Evolutionary conservation across 2,329 filamentous ascomycete species (phyloP).

Genomic region (Byssoonygena ceratinophila): DNA sequence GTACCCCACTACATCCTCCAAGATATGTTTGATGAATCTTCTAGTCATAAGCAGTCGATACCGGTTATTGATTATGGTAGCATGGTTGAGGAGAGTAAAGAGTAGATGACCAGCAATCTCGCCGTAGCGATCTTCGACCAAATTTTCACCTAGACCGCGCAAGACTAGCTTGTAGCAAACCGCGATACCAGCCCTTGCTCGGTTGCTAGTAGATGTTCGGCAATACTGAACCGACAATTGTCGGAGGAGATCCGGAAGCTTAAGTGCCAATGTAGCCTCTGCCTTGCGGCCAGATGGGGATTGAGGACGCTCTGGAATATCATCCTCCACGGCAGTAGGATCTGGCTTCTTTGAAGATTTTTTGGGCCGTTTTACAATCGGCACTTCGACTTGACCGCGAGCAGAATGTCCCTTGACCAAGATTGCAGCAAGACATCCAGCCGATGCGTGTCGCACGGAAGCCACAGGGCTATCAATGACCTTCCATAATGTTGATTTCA

Average conservation of each 20-base stretch:
- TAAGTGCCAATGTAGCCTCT: constrained; percentile 59
- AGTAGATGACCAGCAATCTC: constrained; percentile 73
- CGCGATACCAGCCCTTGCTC: constrained; percentile 68
- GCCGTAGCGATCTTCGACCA: constrained; percentile 73
- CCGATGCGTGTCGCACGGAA: constrained; percentile 72
- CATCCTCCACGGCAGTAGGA: constrained; percentile 64
- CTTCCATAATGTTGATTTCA: constrained; percentile 76
- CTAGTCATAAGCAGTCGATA: constrained; percentile 78
- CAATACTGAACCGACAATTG: constrained; percentile 73
- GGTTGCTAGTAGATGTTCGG: constrained; percentile 66
- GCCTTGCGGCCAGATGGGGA: constrained; percentile 43
- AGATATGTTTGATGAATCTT: constrained; percentile 69
- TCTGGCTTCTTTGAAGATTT: constrained; percentile 56
- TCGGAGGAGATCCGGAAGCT: constrained; percentile 65
- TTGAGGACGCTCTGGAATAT: constrained; percentile 60
- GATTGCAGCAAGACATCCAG: constrained; percentile 71
- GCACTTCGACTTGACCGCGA: constrained; percentile 43
- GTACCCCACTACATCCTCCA: constrained; percentile 72
- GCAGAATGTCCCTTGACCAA: constrained; percentile 72
- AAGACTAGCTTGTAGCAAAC: constrained; percentile 79
- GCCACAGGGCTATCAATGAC: constrained; percentile 67
- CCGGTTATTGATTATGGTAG: constrained; percentile 67
- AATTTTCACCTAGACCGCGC: constrained; percentile 64
- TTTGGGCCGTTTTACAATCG: constrained; percentile 59
- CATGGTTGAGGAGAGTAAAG: constrained; percentile 65